phyloP scores from a whole-genome alignment of 176 grass and related monocot genomes.

The Rhynchospora pubera region DNA sequence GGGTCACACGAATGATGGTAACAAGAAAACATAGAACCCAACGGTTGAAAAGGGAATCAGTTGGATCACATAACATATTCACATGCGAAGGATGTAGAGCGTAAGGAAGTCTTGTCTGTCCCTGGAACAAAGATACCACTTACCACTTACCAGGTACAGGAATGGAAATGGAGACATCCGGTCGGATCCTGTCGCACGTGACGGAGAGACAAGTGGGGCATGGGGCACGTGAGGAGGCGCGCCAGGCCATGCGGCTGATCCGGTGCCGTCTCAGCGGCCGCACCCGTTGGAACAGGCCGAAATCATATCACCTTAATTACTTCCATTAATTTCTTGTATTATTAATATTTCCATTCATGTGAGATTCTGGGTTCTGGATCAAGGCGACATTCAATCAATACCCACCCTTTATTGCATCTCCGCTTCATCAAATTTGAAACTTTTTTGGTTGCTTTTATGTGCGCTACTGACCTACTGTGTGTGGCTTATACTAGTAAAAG shows the following conservation, averaged over 20 bases:
- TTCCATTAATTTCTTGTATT: not conserved
- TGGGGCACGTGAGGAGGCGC: slow-evolving; percentile 16
- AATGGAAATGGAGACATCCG: slow-evolving; percentile 31
- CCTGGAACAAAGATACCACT: slow-evolving; percentile 53
- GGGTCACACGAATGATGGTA: not conserved
- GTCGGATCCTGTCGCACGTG: slow-evolving; percentile 29
- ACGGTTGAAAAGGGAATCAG: not conserved
- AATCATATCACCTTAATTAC: not conserved
- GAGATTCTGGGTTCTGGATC: no score
- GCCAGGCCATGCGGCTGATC: slow-evolving; percentile 31
- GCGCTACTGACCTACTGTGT: no score
- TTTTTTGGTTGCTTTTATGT: not conserved
- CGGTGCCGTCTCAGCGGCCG: slow-evolving; percentile 42
- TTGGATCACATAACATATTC: not conserved
- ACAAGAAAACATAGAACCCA: not conserved
- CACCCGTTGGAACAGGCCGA: slow-evolving; percentile 32
- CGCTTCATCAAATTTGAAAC: not conserved
- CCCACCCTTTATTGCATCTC: not conserved
- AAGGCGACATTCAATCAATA: not conserved
- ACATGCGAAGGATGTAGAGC: not conserved
- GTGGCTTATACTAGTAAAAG: no score
- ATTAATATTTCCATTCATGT: not conserved
- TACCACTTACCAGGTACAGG: slow-evolving; percentile 29
- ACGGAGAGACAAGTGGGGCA: not conserved
- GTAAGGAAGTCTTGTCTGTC: not conserved